phyloP scores from a whole-genome alignment of 306 rosid species.

The Arachis hypogaea region DNA sequence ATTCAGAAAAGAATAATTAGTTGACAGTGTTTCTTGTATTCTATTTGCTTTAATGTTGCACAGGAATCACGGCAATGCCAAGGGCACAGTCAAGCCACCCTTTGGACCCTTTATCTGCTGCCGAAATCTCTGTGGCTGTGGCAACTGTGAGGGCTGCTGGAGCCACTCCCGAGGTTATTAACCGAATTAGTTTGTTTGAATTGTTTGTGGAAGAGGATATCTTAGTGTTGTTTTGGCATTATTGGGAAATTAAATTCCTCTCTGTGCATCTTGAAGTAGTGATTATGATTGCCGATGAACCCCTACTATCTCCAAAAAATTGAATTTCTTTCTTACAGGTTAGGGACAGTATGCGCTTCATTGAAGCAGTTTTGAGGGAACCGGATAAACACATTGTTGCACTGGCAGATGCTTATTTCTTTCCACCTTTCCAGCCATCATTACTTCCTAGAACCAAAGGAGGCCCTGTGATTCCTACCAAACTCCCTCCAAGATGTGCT shows the following conservation, averaged over 20 bases:
- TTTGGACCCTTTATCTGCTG: conserved; percentile 83
- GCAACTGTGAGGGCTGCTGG: conserved; percentile 95
- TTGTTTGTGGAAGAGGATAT: conserved; percentile 1
- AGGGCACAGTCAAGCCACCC: conserved; percentile 91
- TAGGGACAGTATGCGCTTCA: conserved; percentile 89
- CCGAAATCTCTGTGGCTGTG: conserved; percentile 88
- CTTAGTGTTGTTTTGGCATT: background rate
- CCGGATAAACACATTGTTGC: conserved; percentile 90
- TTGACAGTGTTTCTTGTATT: conserved; percentile 17
- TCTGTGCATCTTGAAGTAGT: conserved; percentile 2
- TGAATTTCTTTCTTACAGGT: conserved; percentile 56
- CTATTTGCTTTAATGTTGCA: conserved; percentile 13
- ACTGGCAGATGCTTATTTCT: conserved; percentile 91
- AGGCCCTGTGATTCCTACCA: conserved; percentile 75
- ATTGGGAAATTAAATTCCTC: conserved; percentile 8
- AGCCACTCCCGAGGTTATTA: conserved; percentile 83
- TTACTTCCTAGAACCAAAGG: conserved; percentile 84
- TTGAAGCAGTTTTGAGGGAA: conserved; percentile 79
- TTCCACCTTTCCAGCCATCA: conserved; percentile 93
- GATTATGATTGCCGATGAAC: conserved; percentile 36
- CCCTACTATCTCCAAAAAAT: background rate
- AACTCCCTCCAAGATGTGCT: conserved; percentile 91
- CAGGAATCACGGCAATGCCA: conserved; percentile 66
- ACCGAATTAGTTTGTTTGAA: background rate
- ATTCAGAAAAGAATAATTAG: too few species aligned